phyloP scores from a whole-genome alignment of 352 stramenopile species.

The Pythium insidiosum region DNA sequence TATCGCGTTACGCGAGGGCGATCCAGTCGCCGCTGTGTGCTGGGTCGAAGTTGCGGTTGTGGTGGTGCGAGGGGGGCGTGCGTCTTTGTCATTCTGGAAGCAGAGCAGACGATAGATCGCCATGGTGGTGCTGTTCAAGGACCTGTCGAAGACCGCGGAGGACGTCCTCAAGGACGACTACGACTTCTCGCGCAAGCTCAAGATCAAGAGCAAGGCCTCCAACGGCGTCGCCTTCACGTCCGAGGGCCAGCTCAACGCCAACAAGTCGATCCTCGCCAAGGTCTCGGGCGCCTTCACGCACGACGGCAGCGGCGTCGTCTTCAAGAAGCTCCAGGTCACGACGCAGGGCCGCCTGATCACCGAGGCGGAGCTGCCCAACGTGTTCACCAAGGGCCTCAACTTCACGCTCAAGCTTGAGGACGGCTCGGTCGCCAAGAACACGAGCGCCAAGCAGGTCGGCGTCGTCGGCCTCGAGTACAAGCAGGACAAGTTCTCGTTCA shows the following conservation, averaged over 20 bases:
- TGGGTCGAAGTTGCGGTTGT: no score
- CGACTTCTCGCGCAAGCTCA: conserved; percentile 73
- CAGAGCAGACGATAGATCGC: conserved; percentile 17
- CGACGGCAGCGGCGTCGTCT: conserved; percentile 48
- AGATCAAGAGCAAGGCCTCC: conserved; percentile 73
- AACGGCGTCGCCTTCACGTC: conserved; percentile 76
- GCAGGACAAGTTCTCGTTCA: conserved; percentile 60
- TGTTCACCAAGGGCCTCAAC: conserved; percentile 68
- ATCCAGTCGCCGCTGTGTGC: no score
- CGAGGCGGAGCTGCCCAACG: conserved; percentile 72
- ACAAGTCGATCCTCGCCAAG: conserved; percentile 84
- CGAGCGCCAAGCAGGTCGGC: conserved; percentile 56
- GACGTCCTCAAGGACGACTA: conserved; percentile 72
- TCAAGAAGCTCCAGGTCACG: conserved; percentile 85
- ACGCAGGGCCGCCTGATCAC: conserved; percentile 70
- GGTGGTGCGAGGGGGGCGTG: conserved; percentile 5
- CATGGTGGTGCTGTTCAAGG: conserved; percentile 72
- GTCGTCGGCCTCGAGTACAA: conserved; percentile 78
- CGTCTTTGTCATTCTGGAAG: conserved; percentile 37
- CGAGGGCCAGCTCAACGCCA: conserved; percentile 59
- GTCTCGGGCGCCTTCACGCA: conserved; percentile 72
- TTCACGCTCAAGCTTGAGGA: conserved; percentile 82
- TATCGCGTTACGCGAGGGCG: no score
- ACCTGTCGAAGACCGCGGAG: conserved; percentile 71
- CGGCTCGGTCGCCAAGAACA: conserved; percentile 69